Evolutionary conservation across 164 flowering plant genomes (phyloP).

Genomic region (Chloranthus sessilifolius): DNA sequence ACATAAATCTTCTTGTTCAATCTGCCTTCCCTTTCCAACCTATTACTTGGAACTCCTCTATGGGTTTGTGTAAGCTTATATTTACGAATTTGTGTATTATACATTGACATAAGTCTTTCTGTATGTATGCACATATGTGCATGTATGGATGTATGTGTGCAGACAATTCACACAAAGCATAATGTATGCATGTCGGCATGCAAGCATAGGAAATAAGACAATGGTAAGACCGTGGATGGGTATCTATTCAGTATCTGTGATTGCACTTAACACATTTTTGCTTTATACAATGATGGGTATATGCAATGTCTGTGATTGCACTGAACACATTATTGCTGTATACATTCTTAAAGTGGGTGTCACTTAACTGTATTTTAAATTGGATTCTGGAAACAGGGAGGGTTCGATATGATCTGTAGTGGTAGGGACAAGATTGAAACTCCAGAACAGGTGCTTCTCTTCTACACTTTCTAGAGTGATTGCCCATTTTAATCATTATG

Average conservation of each 20-base stretch:
- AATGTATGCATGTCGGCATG: too few species aligned
- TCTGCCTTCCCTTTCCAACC: too few species aligned
- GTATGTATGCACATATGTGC: too few species aligned
- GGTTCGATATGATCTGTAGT: slow-evolving; percentile 98
- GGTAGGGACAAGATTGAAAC: slow-evolving; percentile 99
- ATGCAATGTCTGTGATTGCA: background rate
- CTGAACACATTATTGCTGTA: background rate
- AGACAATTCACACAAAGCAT: too few species aligned
- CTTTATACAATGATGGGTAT: background rate
- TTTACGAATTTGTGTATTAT: too few species aligned
- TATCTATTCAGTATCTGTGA: background rate
- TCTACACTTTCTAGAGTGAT: background rate
- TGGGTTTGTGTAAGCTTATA: too few species aligned
- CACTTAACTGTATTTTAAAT: background rate
- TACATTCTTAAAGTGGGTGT: too few species aligned
- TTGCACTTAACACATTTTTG: background rate
- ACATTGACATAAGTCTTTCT: too few species aligned
- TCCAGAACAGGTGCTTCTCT: slow-evolving; percentile 75
- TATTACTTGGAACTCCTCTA: too few species aligned
- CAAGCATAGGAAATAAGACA: too few species aligned
- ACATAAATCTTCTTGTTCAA: too few species aligned
- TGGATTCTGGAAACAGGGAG: slow-evolving; percentile 58
- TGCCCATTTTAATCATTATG: background rate
- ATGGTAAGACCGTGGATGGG: background rate
- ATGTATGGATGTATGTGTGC: too few species aligned